Evolutionary conservation across 164 flowering plant species (phyloP).

Genomic region (Stephania japonica): DNA sequence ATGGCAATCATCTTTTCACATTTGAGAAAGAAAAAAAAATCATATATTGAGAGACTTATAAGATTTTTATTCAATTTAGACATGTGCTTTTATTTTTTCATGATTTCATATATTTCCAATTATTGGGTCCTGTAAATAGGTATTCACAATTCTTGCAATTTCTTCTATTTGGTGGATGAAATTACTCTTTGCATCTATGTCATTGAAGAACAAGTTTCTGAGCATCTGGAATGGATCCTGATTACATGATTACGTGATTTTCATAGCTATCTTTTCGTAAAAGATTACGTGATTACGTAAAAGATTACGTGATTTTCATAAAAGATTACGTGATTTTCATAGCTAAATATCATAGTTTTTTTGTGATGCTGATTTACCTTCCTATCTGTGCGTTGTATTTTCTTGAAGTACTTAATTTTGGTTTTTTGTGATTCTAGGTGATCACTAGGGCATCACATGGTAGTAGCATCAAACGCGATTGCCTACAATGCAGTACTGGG

Average conservation of each 20-base stretch:
- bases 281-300: no score
- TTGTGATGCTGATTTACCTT: neutral
- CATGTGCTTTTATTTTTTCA: neutral
- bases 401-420: neutral
- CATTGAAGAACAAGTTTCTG: no score
- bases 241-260: neutral
- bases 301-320: no score
- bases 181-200: neutral
- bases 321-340: neutral
- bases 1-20: neutral
- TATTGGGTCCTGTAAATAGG: neutral
- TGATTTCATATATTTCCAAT: neutral
- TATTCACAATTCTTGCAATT: neutral
- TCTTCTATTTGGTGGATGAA: neutral
- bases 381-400: neutral
- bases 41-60: neutral
- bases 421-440: constrained; percentile 39
- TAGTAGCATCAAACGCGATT: constrained; percentile 49
- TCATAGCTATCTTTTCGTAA: no score
- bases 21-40: neutral
- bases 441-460: constrained; percentile 44
- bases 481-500: constrained; percentile 74
- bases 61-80: no score
- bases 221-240: neutral
- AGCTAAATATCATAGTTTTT: neutral